phyloP scores from a whole-genome alignment of 2,329 filamentous ascomycete genomes.

The Fusarium sp. region DNA sequence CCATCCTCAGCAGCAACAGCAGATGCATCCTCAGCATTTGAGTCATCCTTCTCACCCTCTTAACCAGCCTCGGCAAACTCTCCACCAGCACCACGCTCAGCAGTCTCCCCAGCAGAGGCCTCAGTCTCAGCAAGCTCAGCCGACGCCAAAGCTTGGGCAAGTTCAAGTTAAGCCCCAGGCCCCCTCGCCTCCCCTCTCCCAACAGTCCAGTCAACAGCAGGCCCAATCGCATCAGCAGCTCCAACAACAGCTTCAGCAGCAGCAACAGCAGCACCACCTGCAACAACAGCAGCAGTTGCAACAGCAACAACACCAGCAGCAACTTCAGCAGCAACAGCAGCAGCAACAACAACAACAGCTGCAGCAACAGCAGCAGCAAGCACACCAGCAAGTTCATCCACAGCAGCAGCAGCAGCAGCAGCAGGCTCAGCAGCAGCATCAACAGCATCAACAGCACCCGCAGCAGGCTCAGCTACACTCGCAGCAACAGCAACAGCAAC shows the following conservation, averaged over 20 bases:
- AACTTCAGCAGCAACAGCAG: constrained; percentile 39
- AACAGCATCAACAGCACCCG: constrained; percentile 45
- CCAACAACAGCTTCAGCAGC: constrained; percentile 42
- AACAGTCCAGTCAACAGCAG: constrained; percentile 45
- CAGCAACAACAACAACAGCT: constrained; percentile 44
- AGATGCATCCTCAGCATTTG: constrained; percentile 49
- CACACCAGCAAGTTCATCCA: constrained; percentile 52
- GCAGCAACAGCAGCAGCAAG: constrained; percentile 44
- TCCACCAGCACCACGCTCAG: constrained; percentile 46
- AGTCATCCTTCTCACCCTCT: constrained; percentile 45
- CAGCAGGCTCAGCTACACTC: constrained; percentile 42
- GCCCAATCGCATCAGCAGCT: constrained; percentile 45
- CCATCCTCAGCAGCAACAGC: constrained; percentile 56
- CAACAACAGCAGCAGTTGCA: constrained; percentile 48
- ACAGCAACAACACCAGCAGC: constrained; percentile 45
- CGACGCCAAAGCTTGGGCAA: constrained; percentile 48
- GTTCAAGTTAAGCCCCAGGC: constrained; percentile 49
- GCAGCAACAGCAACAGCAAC: constrained; percentile 44
- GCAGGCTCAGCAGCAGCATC: constrained; percentile 24
- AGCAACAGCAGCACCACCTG: constrained; percentile 44
- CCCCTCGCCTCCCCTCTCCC: constrained; percentile 48
- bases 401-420: constrained; percentile 46
- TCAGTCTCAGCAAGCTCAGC: constrained; percentile 52
- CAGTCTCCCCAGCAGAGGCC: constrained; percentile 51
- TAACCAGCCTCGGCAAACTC: constrained; percentile 43